Evolutionary conservation across 164 flowering plant species (phyloP), one percentile per base, ranked within the genome.

Genomic region (Liquidambar formosana): DNA sequence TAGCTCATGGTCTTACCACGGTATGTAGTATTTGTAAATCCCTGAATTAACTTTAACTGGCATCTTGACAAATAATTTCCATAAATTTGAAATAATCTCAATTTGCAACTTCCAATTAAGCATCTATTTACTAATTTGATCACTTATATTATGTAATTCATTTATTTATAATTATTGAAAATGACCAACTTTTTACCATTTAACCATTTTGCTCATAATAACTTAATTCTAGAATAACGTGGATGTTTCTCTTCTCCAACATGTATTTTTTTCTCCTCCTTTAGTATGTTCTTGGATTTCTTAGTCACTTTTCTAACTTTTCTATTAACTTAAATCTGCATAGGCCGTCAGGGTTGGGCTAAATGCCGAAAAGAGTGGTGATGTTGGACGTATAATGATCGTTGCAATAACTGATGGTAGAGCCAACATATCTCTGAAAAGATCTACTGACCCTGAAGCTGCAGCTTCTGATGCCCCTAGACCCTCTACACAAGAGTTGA

Each of bases 321-420:
- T 26, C 3, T 27, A 5, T 51, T n/a, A 63, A 22, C 26, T 52
- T 63, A 12, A 66, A 51, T 67, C 28, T 69, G 59, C 56, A 12
- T 63, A 94, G 98, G 98, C 96, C 71, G 97, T 94, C 25, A 81
- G 97, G 75, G 98, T 94, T 71, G 98, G 98, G 62, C 69, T 94
- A 71, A 94, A 92, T 84, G 96, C 97, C 26, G 96, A 92, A 75
- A 94, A 94, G 79, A 92, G 97, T 73, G 98, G 98, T 71, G 97
- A 94, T 77, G 95, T 94, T 73, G 98, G 98, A 14, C 93, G 97
- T 33, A 63, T 92, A 67, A 92, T 94, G 97, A 94, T 94, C 47
- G 99, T 94, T 71, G 97, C 89, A 58, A 83, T 94, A 75, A 94
- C 99, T 16, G 98, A 94, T 80, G 99, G 99, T 19, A 83, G 97